Percentiles rank a stretch among this genome's conserved stretches.
Evolutionary conservation across 2,329 filamentous ascomycete species (phyloP).

Genomic region (Clarireedia hainanense): DNA sequence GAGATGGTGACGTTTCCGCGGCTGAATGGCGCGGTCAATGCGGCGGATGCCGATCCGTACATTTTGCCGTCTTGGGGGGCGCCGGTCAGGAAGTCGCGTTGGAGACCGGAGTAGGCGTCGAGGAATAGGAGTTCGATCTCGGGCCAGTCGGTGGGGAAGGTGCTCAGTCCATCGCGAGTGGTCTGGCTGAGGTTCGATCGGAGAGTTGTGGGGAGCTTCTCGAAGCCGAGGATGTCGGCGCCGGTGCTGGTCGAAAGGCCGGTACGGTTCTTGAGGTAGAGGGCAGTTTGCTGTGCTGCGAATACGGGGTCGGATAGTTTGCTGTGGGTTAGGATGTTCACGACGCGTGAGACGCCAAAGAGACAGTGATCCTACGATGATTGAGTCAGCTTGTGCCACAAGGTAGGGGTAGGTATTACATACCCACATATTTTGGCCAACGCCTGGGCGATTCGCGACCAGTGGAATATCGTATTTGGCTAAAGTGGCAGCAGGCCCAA

Average conservation of each 20-base stretch:
- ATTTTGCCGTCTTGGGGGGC: not conserved
- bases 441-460: constrained; percentile 39
- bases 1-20: constrained; percentile 32
- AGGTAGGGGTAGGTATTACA: not conserved
- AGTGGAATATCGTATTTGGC: constrained; percentile 36
- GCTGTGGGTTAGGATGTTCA: not conserved
- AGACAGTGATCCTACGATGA: not conserved
- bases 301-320: not conserved
- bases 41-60: not conserved
- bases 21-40: constrained; percentile 30
- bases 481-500: constrained; percentile 38
- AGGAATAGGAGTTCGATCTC: not conserved
- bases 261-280: not conserved
- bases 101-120: constrained; percentile 2
- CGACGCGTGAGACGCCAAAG: not conserved
- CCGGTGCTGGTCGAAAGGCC: not conserved
- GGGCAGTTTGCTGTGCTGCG: not conserved
- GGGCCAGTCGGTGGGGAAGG: constrained; percentile 27
- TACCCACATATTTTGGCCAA: constrained; percentile 41
- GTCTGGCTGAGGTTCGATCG: constrained; percentile 28
- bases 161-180: constrained; percentile 30
- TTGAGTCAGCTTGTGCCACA: not conserved
- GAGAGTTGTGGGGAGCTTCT: constrained; percentile 12
- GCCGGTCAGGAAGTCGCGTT: not conserved
- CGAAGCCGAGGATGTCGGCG: not conserved